phyloP scores from a whole-genome alignment of 2,329 filamentous ascomycete species.

The Apiospora rasikravindrae region DNA sequence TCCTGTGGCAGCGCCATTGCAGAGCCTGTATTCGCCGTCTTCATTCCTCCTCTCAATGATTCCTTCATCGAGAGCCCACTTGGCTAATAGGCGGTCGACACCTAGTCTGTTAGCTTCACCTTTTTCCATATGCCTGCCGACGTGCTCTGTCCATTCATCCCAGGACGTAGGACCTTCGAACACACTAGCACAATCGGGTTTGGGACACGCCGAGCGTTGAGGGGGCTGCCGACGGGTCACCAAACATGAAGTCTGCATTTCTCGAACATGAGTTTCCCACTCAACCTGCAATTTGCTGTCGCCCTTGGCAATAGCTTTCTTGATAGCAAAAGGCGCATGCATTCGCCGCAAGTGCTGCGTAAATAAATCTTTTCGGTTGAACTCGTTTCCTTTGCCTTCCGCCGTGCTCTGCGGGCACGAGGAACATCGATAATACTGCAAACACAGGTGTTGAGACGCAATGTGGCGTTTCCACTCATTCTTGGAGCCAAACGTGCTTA shows the following conservation, averaged over 20 bases:
- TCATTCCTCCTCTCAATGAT: slow-evolving; percentile 64
- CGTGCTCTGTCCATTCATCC: slow-evolving; percentile 92
- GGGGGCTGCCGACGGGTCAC: slow-evolving; percentile 73
- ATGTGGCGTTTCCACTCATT: slow-evolving; percentile 99
- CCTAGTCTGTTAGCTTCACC: slow-evolving; percentile 63
- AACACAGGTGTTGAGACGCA: slow-evolving; percentile 82
- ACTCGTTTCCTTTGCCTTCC: slow-evolving; percentile 61
- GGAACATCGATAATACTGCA: slow-evolving; percentile 69
- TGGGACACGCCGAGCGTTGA: slow-evolving; percentile 71
- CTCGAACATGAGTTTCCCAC: slow-evolving; percentile 70
- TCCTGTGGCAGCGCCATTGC: slow-evolving; percentile 45
- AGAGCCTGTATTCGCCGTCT: slow-evolving; percentile 62
- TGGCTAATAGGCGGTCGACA: slow-evolving; percentile 61
- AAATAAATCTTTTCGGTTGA: slow-evolving; percentile 96
- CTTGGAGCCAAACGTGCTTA: slow-evolving; percentile 85
- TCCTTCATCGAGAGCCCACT: slow-evolving; percentile 67
- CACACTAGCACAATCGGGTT: slow-evolving; percentile 69
- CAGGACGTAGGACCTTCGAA: slow-evolving; percentile 79
- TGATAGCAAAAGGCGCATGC: slow-evolving; percentile 76
- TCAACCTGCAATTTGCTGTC: slow-evolving; percentile 65
- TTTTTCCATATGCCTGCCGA: slow-evolving; percentile 87
- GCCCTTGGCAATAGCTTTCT: slow-evolving; percentile 60
- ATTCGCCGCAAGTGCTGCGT: slow-evolving; percentile 93
- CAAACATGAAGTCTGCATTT: slow-evolving; percentile 77
- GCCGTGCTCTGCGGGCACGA: slow-evolving; percentile 56